Conservation (phyloP, 345 rosid species). For the Salix dunnii region DNA sequence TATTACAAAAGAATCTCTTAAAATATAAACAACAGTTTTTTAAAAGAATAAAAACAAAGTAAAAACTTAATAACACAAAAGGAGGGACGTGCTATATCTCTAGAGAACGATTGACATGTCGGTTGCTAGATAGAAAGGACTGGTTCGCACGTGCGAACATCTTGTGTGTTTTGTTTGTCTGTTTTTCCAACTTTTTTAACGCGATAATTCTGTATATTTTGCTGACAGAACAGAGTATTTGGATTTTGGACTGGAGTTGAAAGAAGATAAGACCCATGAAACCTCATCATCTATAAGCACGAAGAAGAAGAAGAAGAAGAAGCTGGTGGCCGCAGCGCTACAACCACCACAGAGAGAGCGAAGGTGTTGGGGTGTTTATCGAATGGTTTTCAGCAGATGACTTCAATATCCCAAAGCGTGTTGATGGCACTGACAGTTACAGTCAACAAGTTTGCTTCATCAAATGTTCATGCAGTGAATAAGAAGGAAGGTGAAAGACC, state of each 20-base stretch:
- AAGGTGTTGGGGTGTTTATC: background rate
- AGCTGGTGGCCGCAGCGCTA: conserved; percentile 10
- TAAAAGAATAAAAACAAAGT: too few species aligned
- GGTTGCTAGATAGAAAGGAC: background rate
- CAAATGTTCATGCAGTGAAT: conserved; percentile 67
- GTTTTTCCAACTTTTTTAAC: too few species aligned
- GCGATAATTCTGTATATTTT: background rate
- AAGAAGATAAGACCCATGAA: conserved; percentile 3
- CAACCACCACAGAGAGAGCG: background rate
- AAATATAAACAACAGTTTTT: too few species aligned
- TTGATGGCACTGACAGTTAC: conserved; percentile 92
- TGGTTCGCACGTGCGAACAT: background rate
- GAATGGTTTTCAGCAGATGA: conserved; percentile 27
- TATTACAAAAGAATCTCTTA: too few species aligned
- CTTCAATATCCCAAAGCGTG: conserved; percentile 66
- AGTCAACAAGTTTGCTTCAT: conserved; percentile 76
- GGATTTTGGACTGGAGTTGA: conserved; percentile 16
- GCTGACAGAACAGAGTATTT: background rate
- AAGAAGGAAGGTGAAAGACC: conserved; percentile 39
- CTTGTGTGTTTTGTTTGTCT: background rate
- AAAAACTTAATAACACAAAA: too few species aligned
- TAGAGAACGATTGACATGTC: background rate
- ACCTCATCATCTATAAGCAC: background rate
- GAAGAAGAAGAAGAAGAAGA: background rate
- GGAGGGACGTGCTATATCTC: too few species aligned